Conservation (phyloP, 2,329 filamentous ascomycete genomes). For the Fusarium sp. region DNA sequence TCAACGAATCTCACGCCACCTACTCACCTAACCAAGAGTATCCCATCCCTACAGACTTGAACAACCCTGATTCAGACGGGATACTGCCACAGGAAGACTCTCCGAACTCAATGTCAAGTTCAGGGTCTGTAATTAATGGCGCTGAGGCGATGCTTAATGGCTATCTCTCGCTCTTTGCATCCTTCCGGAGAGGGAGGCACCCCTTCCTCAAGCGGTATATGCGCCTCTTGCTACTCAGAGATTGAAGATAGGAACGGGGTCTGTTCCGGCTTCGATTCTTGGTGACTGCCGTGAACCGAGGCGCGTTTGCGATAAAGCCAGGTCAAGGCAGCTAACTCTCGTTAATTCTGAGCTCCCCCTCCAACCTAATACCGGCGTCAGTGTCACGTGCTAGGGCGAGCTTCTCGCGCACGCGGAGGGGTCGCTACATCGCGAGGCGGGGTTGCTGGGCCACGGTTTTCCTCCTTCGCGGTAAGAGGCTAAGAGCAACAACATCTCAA, state of each 20-base stretch:
- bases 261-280: background rate
- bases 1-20: too few relatives aligned
- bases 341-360: too few relatives aligned
- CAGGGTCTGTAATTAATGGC: accelerated
- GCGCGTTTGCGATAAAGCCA: too few relatives aligned
- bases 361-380: too few relatives aligned
- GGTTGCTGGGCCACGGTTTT: too few relatives aligned
- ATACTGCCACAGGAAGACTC: background rate
- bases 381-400: too few relatives aligned
- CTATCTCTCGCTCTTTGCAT: background rate
- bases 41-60: accelerated
- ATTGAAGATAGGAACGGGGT: background rate
- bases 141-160: background rate
- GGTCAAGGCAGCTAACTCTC: too few relatives aligned
- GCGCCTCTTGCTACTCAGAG: background rate
- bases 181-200: background rate
- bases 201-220: background rate
- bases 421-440: too few relatives aligned
- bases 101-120: background rate
- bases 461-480: too few relatives aligned
- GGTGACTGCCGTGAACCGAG: too few relatives aligned
- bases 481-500: too few relatives aligned
- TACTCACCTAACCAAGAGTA: background rate
- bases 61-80: accelerated
- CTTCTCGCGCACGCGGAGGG: too few relatives aligned